Evolutionary conservation across 1,139 yeast genomes (phyloP).

Genomic region (Suzukiozyma palmioleophila): DNA sequence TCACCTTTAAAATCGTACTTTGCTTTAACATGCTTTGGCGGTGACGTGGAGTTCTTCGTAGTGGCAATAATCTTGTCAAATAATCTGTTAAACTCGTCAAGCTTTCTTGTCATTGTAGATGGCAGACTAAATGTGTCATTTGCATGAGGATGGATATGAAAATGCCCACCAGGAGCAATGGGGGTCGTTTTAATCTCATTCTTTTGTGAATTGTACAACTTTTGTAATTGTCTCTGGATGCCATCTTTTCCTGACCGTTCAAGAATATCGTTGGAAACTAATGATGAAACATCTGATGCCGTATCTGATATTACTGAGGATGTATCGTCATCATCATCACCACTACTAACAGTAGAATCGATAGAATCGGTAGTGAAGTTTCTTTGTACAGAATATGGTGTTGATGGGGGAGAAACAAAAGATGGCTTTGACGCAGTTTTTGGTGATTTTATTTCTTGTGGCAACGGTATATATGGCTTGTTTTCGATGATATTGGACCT

Average conservation of each 20-base stretch:
- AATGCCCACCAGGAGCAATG: slow-evolving; percentile 7
- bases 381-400: slow-evolving; percentile 7
- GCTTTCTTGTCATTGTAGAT: slow-evolving; percentile 21
- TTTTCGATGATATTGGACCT: slow-evolving; percentile 19
- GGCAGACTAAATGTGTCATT: slow-evolving; percentile 9
- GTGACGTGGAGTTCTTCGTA: slow-evolving; percentile 3
- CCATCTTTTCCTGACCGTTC: slow-evolving; percentile 17
- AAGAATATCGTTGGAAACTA: slow-evolving; percentile 15
- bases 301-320: slow-evolving; percentile 14
- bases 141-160: slow-evolving; percentile 4
- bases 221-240: slow-evolving; percentile 20
- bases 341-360: slow-evolving; percentile 17
- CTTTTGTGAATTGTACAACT: slow-evolving; percentile 32
- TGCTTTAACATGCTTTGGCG: slow-evolving; percentile 17
- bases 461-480: slow-evolving; percentile 10
- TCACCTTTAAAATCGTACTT: slow-evolving; percentile 27
- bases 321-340: slow-evolving; percentile 15
- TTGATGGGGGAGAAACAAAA: slow-evolving; percentile 9
- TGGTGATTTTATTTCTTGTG: slow-evolving; percentile 3
- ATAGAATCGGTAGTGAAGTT: slow-evolving; percentile 13
- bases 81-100: slow-evolving; percentile 21
- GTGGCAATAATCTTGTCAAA: slow-evolving; percentile 17
- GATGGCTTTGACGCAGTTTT: background rate
- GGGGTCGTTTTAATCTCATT: slow-evolving; percentile 34
- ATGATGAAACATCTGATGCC: slow-evolving; percentile 16